A percentile compares a stretch with the other conserved stretches of the same genome.
These are phyloP conservation scores for Wickerhamiella dianesei DNA, from an alignment of 805 yeast species.

Conservation along the genomic window DNA sequence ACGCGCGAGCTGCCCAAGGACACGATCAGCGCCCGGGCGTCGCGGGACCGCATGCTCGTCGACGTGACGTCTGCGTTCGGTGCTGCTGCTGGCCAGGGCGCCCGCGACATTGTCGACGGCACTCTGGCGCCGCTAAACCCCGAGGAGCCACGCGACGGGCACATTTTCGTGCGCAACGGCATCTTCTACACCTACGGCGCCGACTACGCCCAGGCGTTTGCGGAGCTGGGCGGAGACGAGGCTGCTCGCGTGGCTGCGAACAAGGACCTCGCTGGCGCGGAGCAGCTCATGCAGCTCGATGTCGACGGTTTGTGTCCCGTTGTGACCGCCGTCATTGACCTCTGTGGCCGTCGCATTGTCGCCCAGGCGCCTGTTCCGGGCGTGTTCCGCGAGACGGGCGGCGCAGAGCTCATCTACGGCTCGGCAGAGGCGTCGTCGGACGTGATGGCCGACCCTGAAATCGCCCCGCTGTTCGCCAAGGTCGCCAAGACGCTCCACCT, in stretches of 20 bases:
- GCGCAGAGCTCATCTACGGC: conserved; percentile 57
- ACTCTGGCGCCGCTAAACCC: conserved; percentile 70
- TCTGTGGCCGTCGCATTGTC: conserved; percentile 72
- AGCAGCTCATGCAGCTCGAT: conserved; percentile 53
- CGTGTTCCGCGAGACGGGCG: conserved; percentile 38
- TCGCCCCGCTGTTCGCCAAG: conserved; percentile 41
- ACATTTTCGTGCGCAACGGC: conserved; percentile 64
- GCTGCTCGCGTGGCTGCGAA: conserved; percentile 71
- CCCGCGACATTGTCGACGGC: conserved; percentile 60
- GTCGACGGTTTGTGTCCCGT: conserved; percentile 46
- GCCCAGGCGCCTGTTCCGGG: conserved; percentile 98
- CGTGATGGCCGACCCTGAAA: conserved; percentile 38
- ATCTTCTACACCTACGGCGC: conserved; percentile 74
- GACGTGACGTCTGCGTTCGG: conserved; percentile 67
- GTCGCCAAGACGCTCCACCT: conserved; percentile 68
- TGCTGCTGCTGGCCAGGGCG: conserved; percentile 62
- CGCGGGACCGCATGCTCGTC: conserved; percentile 62
- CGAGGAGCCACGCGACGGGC: conserved; percentile 42
- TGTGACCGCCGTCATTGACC: conserved; percentile 78
- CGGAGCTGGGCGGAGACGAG: conserved; percentile 59
- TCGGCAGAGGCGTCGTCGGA: conserved; percentile 44
- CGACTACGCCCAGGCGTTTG: conserved; percentile 55
- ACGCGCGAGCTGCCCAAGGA: conserved; percentile 55
- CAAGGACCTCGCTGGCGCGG: conserved; percentile 67
- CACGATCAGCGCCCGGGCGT: conserved; percentile 49